These are phyloP conservation scores for Penicillium pulvis DNA, from an alignment of 495 filamentous ascomycete genomes.

Conservation along the genomic window DNA sequence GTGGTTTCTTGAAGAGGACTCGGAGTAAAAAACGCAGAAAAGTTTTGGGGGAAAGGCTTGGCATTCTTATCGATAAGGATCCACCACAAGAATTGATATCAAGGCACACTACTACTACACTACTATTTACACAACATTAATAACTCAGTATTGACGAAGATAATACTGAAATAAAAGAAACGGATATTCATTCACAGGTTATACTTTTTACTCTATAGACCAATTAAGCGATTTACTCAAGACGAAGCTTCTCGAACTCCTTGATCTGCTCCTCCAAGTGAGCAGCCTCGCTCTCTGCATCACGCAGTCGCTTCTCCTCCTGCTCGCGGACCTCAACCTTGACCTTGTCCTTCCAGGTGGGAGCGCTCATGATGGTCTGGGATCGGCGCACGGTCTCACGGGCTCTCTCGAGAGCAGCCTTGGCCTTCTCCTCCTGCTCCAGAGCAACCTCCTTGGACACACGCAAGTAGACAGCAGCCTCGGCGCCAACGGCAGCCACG, in stretches of 20 bases:
- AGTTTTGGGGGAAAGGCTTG: conserved; percentile 37
- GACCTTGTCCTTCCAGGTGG: conserved; percentile 49
- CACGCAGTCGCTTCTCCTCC: conserved; percentile 59
- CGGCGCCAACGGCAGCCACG: conserved; percentile 65
- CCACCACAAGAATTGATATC: neutral
- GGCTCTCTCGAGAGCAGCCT: conserved; percentile 50
- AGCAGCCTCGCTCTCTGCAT: conserved; percentile 57
- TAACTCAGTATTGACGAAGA: neutral
- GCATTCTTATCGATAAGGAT: conserved; percentile 35
- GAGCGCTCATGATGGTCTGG: conserved; percentile 35
- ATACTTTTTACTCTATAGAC: conserved; percentile 16
- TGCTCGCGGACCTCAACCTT: conserved; percentile 58
- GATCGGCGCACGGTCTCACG: conserved; percentile 38
- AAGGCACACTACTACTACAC: neutral
- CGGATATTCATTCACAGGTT: conserved; percentile 12
- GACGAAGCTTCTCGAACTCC: conserved; percentile 50
- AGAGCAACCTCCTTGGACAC: conserved; percentile 70
- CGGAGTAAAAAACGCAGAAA: conserved; percentile 34
- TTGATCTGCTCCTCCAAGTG: conserved; percentile 56
- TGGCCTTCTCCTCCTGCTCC: conserved; percentile 64
- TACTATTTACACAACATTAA: neutral
- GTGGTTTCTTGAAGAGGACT: conserved; percentile 19
- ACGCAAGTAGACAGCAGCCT: conserved; percentile 69
- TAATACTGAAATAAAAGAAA: conserved; percentile 1
- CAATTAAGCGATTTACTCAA: conserved; percentile 37